A percentile compares a stretch with the other conserved stretches of the same genome.
Conservation (phyloP, 2,329 filamentous ascomycete genomes). For the Scedosporium minutisporum region DNA sequence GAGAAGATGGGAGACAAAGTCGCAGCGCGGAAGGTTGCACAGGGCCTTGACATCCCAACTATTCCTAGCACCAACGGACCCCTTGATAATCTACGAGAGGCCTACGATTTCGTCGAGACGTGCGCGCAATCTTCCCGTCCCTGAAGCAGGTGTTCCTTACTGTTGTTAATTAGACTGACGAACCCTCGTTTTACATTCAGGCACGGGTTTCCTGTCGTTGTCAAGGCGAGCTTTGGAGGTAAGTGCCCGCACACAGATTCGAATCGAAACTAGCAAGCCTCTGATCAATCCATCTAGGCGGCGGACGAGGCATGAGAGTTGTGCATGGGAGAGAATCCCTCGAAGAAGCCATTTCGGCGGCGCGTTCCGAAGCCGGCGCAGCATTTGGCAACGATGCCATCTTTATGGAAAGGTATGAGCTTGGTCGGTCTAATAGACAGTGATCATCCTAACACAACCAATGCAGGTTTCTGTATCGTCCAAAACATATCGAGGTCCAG, state of each 20-base stretch:
- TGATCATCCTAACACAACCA: too few relatives aligned
- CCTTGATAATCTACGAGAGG: constrained; percentile 79
- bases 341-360: constrained; percentile 85
- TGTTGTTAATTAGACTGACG: too few relatives aligned
- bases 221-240: constrained; percentile 97
- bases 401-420: constrained; percentile 65
- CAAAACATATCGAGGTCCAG: constrained; percentile 99
- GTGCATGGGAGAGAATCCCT: constrained; percentile 76
- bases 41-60: constrained; percentile 80
- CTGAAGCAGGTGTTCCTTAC: too few relatives aligned
- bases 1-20: constrained; percentile 96
- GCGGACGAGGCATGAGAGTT: constrained; percentile 83
- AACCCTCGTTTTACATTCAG: too few relatives aligned
- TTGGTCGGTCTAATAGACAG: too few relatives aligned
- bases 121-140: constrained; percentile 20
- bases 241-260: constrained; percentile 46
- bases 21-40: constrained; percentile 79
- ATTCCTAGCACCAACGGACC: constrained; percentile 89
- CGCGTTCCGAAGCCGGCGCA: constrained; percentile 93
- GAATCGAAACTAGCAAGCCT: too few relatives aligned
- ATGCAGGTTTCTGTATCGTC: constrained; percentile 79
- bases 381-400: constrained; percentile 98
- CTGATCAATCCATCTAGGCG: too few relatives aligned
- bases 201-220: constrained; percentile 94
- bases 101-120: constrained; percentile 85